Base-by-base conservation (phyloP, 768 basidiomycete genomes). In the Leccinum pellstonianum region DNA sequence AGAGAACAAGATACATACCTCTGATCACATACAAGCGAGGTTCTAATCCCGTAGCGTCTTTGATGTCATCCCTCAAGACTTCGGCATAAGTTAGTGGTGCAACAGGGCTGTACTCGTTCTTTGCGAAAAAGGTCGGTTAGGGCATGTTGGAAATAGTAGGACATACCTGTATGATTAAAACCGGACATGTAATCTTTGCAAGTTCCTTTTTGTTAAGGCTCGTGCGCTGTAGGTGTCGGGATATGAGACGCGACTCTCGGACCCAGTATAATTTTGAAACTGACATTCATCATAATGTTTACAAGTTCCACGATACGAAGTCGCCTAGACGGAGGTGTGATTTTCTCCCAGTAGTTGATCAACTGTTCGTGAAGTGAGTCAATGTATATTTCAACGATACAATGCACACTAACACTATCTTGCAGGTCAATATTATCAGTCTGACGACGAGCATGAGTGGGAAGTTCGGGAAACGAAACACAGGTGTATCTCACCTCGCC, bases 141-240 rank as follows among this genome's bases (percentile, higher is more conserved):
- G 27, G 37, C 15, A 33, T 25, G 19, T n/a, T 11, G 11, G 10
- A 51, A 46, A 51, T 21, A 10, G 46, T 31, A 10, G 10, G 17
- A 68, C 77, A 57, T 55, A 88, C 88, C 73, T 90, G 88, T 47
- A 91, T 80, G 19, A 91, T 82, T 12, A 91, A 76, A 11, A 87
- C 82, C 2, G 90, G 90, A 61, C 83, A 82, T 5, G 70, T 82
- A 54, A 91, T 82, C 43, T 72, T 66, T n/a, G 79, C 78, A 31
- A 83, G 76, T 59, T 80, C 76, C 27, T 80, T 78, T 19, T 77
- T 62, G 43, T 65, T 79, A 51, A 90, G 70, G 5, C 81, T 80
- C 37, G 79, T 79, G 64, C 88, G 80, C 90, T 91, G 58, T 25
- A 27, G 29, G 66, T 11, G 10, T 12, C 46, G 19, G 25, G 43